Base-by-base conservation (phyloP, 768 basidiomycete species). In the Podaxis carcinomalis region DNA sequence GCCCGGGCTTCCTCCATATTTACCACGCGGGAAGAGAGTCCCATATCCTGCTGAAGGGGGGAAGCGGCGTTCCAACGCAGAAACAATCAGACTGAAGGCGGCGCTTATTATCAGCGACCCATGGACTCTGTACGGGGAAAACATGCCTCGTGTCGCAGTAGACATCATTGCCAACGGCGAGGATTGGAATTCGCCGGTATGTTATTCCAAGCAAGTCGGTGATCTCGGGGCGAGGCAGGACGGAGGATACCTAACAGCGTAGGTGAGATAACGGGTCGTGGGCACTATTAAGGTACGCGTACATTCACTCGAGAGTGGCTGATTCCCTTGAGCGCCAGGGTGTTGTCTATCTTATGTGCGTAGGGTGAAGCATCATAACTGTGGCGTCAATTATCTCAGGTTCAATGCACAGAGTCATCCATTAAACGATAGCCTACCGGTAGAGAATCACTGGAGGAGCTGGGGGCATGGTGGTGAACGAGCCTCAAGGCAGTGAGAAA, bases 161-260 rank as follows among this genome's bases (percentile, higher is more conserved):
- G 2, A 86, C 73, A 65, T 86, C 84, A 64, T 80, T 82, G 13
- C 84, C 85, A 47, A 87, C 82, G 7, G 84, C 82, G 6, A 85
- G 75, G 23, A 87, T 73, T 9, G 85, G 84, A 25, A 88, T 83
- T 13, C 82, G 78, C 10, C 86, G 82, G 69, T 87, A 86, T 25
- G 72, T 72, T 10, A 87, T 70, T 2, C 84, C 85, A 5, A 80
- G 75, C 1, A 78, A 67, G 21, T 80, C 78, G 53, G 82, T 77
- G 53, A 87, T 77, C 67, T 83, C 85, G 5, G 84, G 81, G 13
- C 85, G 83, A 37, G 85, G 84, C 5, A 83, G 74, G n/a, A 74
- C 69, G 54, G 68, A 67, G 1, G 81, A 73, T 14, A 86, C 81
- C 84, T 87, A 62, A 9, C 55, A 23, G 53, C 25, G 13, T 56